phyloP scores from a whole-genome alignment of 208 protist species.

The Lotmaria passim region DNA sequence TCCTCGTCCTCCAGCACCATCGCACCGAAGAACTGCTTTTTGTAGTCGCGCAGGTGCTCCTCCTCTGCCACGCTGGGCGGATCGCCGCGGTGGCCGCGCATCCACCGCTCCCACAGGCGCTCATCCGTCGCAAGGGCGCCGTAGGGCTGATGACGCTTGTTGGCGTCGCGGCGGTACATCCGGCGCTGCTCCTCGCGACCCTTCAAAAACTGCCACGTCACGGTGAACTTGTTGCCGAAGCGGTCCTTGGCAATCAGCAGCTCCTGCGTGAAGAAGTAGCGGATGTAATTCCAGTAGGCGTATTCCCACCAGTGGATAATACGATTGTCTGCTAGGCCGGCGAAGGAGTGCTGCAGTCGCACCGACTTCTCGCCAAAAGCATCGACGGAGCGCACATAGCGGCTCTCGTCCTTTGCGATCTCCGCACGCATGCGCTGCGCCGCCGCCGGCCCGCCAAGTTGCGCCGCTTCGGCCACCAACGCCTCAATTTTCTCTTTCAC shows the following conservation, averaged over 20 bases:
- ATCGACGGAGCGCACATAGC: slow-evolving; percentile 81
- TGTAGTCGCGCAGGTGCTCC: slow-evolving; percentile 83
- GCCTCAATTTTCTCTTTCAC: slow-evolving; percentile 56
- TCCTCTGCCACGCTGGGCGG: slow-evolving; percentile 84
- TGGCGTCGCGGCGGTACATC: slow-evolving; percentile 86
- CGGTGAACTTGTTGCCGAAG: slow-evolving; percentile 91
- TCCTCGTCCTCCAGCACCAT: slow-evolving; percentile 90
- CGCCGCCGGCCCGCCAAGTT: slow-evolving; percentile 50
- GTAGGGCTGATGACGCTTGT: slow-evolving; percentile 89
- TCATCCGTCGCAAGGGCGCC: slow-evolving; percentile 86
- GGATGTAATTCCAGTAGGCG: slow-evolving; percentile 89
- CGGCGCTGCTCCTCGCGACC: slow-evolving; percentile 85
- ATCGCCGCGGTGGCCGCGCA: slow-evolving; percentile 86
- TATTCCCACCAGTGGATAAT: slow-evolving; percentile 89
- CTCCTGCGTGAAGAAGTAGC: slow-evolving; percentile 91
- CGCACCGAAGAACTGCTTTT: slow-evolving; percentile 85
- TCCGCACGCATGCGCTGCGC: slow-evolving; percentile 56
- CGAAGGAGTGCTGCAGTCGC: slow-evolving; percentile 84
- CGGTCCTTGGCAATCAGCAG: slow-evolving; percentile 90
- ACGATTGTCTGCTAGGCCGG: slow-evolving; percentile 83
- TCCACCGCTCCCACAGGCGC: slow-evolving; percentile 87
- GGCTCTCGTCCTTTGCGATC: slow-evolving; percentile 53
- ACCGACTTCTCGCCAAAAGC: slow-evolving; percentile 88
- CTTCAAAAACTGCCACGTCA: slow-evolving; percentile 86
- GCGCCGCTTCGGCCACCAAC: slow-evolving; percentile 58